Conservation (phyloP, 768 basidiomycete species). For the Porphyrellus cyaneotinctus region DNA sequence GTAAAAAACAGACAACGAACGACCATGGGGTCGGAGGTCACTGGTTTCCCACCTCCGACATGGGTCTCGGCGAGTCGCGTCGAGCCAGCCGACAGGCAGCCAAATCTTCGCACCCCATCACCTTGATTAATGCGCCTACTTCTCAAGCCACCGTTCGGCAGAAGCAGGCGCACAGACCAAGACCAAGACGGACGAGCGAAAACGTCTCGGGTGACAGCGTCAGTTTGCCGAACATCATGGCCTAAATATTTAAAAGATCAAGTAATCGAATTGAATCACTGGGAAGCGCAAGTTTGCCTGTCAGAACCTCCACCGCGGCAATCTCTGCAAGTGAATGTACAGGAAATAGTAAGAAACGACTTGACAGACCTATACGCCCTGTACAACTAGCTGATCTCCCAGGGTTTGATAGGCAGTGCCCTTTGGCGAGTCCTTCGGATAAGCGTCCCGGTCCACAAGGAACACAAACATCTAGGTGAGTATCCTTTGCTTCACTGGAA, state of each 20-base stretch:
- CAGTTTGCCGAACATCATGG: conserved; percentile 14
- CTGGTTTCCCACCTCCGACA: conserved; percentile 23
- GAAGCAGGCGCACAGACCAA: background rate
- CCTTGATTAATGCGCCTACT: conserved; percentile 1
- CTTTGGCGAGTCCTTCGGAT: conserved; percentile 9
- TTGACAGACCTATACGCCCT: background rate
- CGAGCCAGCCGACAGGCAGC: conserved; percentile 3
- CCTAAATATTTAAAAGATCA: conserved; percentile 22
- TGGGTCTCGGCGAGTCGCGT: background rate
- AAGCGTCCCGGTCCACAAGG: background rate
- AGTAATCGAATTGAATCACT: conserved; percentile 17
- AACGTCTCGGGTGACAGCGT: conserved; percentile 8
- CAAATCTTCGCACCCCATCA: conserved; percentile 14
- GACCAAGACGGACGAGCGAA: conserved; percentile 7
- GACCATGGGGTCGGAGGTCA: background rate
- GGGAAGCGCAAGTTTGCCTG: conserved; percentile 16
- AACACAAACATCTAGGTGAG: conserved; percentile 4
- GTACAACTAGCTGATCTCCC: background rate
- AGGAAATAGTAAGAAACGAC: background rate
- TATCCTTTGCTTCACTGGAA: background rate
- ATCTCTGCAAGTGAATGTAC: conserved; percentile 12
- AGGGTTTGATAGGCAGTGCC: background rate
- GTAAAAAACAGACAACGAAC: conserved; percentile 9
- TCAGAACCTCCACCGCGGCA: background rate
- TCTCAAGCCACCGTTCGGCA: conserved; percentile 6